Base-by-base conservation (phyloP, 148 eudicot species). In the Linanthus parryae region DNA sequence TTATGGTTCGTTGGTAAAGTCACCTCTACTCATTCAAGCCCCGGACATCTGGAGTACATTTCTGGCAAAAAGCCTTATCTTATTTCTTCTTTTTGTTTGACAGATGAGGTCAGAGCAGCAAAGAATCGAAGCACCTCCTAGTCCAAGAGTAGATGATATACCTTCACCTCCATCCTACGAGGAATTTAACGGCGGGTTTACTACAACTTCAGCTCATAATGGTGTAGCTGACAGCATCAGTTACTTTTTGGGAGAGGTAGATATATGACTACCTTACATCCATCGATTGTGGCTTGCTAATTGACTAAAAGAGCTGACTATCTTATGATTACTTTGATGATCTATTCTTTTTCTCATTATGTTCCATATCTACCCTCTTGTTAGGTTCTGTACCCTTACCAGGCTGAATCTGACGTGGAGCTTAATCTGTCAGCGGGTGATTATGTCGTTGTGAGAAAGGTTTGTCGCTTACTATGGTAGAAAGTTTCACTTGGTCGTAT, bases 101-200 rank as follows among this genome's bases (percentile, higher is more conserved):
- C 65, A 91, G 98, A 91, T 91, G 94, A 54, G 66, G 44, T 83
- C 85, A 54, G 95, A 91, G 72, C 71, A 90, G 54, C 94, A 86
- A 63, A 72, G 95, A 37, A 91, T 91, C 59, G 98, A 91, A 77
- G 95, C 98, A 54, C 84, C 95, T 68, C 92, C 95, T 45, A 56
- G 52, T 63, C 89, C 94, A 54, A 61, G 56, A 63, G 38, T 71
- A 68, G 79, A 74, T 30, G 65, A 56, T 66, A 72, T 57, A 64
- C 84, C 90, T 48, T 75, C 89, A 30, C 98, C 98, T 14, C 98
- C 98, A 43, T 50, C 94, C 20, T 91, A 91, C 58, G 98, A 87
- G 61, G 95, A 91, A 69, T 72, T 67, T 42, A 76, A 80, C 63
- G 79, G n/a, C n/a, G 40, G 79, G 8, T 73, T 64, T 11, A 72